A percentile compares a stretch with the other conserved stretches of the same genome.
phyloP scores from a whole-genome alignment of 345 rosid species.

The Euclidium syriacum region DNA sequence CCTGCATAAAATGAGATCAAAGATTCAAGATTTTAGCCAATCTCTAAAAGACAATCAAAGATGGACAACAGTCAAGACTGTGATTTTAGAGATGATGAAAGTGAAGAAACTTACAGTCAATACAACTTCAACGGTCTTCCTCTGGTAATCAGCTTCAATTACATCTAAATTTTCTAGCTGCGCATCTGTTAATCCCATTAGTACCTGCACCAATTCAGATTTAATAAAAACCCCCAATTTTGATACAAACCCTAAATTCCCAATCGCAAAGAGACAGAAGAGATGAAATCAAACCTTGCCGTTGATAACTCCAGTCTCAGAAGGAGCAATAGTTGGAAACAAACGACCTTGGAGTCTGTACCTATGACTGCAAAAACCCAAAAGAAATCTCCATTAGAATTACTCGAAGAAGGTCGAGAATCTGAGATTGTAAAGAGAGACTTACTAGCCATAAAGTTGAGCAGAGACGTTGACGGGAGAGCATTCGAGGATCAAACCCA shows the following conservation, averaged over 20 bases:
- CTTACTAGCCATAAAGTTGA: constrained; percentile 57
- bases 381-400: not conserved
- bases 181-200: constrained; percentile 55
- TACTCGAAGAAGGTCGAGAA: not conserved
- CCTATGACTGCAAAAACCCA: constrained; percentile 45
- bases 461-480: constrained; percentile 53
- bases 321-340: constrained; percentile 76
- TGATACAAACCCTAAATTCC: too few relatives aligned
- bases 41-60: not conserved
- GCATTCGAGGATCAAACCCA: constrained; percentile 54
- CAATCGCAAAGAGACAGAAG: too few relatives aligned
- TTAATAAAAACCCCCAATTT: too few relatives aligned
- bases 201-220: constrained; percentile 54
- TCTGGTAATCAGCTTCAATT: constrained; percentile 64
- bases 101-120: constrained; percentile 35
- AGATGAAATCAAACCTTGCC: constrained; percentile 45
- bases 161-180: constrained; percentile 57
- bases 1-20: constrained; percentile 39
- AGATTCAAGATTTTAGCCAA: not conserved
- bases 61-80: not conserved
- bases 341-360: constrained; percentile 81
- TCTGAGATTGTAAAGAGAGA: not conserved
- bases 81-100: not conserved
- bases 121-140: constrained; percentile 54
- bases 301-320: constrained; percentile 35